phyloP scores from a whole-genome alignment of 495 filamentous ascomycete species.

The Xylaria nigripes region DNA sequence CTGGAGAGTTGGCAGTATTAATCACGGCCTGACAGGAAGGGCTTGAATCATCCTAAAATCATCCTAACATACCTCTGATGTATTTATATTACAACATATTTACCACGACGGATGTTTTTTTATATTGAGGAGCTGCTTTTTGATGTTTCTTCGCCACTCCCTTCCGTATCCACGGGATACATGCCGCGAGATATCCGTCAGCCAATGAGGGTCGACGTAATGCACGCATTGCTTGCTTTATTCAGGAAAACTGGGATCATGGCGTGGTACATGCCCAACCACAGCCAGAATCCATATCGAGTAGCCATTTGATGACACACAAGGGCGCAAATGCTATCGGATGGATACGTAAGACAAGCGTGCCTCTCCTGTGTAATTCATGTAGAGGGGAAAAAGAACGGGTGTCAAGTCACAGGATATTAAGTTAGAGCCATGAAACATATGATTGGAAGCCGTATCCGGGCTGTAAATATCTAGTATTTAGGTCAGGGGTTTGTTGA shows the following conservation, averaged over 20 bases:
- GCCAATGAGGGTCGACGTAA: constrained; percentile 3
- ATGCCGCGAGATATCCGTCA: constrained; percentile 1
- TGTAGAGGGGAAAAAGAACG: not conserved
- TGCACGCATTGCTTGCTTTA: constrained; percentile 6
- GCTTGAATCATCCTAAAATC: not conserved
- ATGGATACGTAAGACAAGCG: constrained; percentile 1
- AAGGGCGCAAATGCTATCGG: not conserved
- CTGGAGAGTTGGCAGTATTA: not conserved
- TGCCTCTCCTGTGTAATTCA: constrained; percentile 1
- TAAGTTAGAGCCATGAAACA: not conserved
- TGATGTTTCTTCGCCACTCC: constrained; percentile 4
- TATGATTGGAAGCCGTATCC: not conserved
- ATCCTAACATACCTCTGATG: not conserved
- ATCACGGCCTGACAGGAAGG: not conserved
- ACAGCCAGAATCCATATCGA: constrained; percentile 2
- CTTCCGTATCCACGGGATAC: not conserved
- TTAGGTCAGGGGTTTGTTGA: not conserved
- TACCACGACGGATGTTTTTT: not conserved
- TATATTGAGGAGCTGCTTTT: not conserved
- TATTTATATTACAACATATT: constrained; percentile 3
- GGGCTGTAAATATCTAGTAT: not conserved
- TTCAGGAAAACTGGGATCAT: not conserved
- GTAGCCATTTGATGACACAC: not conserved
- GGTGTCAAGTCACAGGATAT: not conserved
- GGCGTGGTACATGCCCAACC: constrained; percentile 4